These are phyloP conservation scores for Luzula sylvatica DNA, from an alignment of 176 grass and related monocot genomes.

Conservation along the genomic window DNA sequence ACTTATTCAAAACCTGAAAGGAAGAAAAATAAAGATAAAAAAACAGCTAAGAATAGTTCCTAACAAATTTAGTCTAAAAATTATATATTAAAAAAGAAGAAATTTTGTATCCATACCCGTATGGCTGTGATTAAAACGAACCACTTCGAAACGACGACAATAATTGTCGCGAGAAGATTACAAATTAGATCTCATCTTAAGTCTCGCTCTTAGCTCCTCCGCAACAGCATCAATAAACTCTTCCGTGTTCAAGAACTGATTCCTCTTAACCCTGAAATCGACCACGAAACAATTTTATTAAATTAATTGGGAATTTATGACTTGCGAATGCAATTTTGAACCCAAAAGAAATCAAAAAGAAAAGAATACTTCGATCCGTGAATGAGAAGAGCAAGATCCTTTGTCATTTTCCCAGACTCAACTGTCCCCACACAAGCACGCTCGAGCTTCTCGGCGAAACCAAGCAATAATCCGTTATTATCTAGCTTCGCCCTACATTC, in stretches of 20 bases:
- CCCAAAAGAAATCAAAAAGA: not conserved
- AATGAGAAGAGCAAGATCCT: conserved; percentile 61
- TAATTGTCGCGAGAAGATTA: conserved; percentile 11
- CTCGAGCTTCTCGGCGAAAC: conserved; percentile 50
- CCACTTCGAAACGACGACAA: not conserved
- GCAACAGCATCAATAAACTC: conserved; percentile 56
- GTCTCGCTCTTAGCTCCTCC: conserved; percentile 34
- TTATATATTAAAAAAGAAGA: no score
- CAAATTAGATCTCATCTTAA: conserved; percentile 35
- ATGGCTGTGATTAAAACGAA: not conserved
- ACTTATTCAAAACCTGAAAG: no score
- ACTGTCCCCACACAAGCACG: conserved; percentile 55
- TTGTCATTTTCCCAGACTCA: conserved; percentile 82
- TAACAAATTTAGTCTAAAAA: no score
- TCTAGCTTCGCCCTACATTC: conserved; percentile 54
- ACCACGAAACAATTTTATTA: not conserved
- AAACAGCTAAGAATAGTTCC: no score
- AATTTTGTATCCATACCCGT: conserved; percentile 3
- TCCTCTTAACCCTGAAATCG: conserved; percentile 36
- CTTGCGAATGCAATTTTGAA: no score
- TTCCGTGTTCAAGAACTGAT: conserved; percentile 39
- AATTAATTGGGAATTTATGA: not conserved
- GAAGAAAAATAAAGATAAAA: no score
- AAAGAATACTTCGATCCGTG: conserved; percentile 44
- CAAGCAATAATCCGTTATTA: conserved; percentile 30